Evolutionary conservation across 306 rosid genomes (phyloP), one percentile per base, ranked within the genome.

Genomic region (Dryas alaskensis): DNA sequence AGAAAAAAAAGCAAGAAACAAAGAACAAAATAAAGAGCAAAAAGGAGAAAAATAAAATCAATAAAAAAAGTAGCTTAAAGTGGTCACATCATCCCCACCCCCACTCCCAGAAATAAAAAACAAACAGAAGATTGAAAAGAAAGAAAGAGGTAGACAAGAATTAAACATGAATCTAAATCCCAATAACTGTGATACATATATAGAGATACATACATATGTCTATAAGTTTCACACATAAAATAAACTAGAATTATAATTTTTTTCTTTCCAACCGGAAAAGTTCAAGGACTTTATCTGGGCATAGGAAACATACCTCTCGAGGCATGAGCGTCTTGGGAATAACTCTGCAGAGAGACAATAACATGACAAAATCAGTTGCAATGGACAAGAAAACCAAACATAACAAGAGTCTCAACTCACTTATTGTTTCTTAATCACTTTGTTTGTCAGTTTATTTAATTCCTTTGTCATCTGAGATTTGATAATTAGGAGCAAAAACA

Each of bases 261-360:
- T 14, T 44, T 60, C 59, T 43, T 65, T 39, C 55, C 27, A 81
- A 65, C 63, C 74, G 65, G 75, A 69, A 85, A 86, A 85, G 89
- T 68, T 72, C 76, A 47, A 16, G 70, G 82, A 81, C 93, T 86
- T 92, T 82, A 80, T 73, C 55, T 42, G 77, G 80, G 42, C 55
- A 80, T 46, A 84, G 78, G 81, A 79, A 86, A 84, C 87, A 85
- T 84, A 93, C 98, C 97, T 93, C 98, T 91, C 94, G 92, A 88
- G 98, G 96, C 94, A 91, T 93, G 92, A 93, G 98, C 82, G 98
- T 91, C 94, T 89, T 93, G 89, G 98, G 98, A 89, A 93, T 93
- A 77, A 93, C 94, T 79, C 97, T 93, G 96, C 89, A 87, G 65
- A 81, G 80, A 82, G 87, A 89, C 94, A 91, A 78, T 69, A 82